A percentile compares a stretch with the other conserved stretches of the same genome.
phyloP scores from a whole-genome alignment of 2,329 filamentous ascomycete genomes.

The Phaeosphaeriaceae sp. region DNA sequence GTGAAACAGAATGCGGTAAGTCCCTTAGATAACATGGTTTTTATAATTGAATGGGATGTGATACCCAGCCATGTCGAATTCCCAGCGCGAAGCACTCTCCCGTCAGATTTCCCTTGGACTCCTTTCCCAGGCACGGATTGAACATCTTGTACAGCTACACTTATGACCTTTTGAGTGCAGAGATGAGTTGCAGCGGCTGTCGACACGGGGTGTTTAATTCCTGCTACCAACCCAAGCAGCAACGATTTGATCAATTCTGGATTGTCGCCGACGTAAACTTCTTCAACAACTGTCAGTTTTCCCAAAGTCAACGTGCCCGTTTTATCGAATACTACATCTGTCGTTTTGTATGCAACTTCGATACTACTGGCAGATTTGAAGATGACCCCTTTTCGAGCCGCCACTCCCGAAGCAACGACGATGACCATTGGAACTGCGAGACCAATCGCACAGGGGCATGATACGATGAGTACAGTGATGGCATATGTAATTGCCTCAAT shows the following conservation, averaged over 20 bases:
- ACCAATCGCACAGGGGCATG: conserved; percentile 80
- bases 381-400: conserved; percentile 69
- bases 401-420: conserved; percentile 72
- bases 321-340: conserved; percentile 79
- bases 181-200: conserved; percentile 55
- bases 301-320: conserved; percentile 76
- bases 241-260: conserved; percentile 9
- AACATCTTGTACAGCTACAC: conserved; percentile 20
- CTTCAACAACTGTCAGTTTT: conserved; percentile 49
- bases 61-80: conserved; percentile 57
- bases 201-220: conserved; percentile 61
- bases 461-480: conserved; percentile 76
- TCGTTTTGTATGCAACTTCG: conserved; percentile 65
- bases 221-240: conserved; percentile 50
- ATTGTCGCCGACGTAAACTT: conserved; percentile 27
- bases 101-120: conserved; percentile 49
- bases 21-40: conserved; percentile 22
- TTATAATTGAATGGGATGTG: conserved; percentile 54
- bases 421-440: conserved; percentile 80
- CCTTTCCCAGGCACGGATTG: conserved; percentile 52
- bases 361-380: conserved; percentile 70
- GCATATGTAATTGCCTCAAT: conserved; percentile 72
- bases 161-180: conserved; percentile 15
- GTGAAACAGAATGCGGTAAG: conserved; percentile 60
- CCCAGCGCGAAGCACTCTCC: conserved; percentile 49